Percentiles rank a stretch among this genome's conserved stretches.
Evolutionary conservation across 2,329 filamentous ascomycete species (phyloP).

Genomic region (Cladosporium oxysporum): DNA sequence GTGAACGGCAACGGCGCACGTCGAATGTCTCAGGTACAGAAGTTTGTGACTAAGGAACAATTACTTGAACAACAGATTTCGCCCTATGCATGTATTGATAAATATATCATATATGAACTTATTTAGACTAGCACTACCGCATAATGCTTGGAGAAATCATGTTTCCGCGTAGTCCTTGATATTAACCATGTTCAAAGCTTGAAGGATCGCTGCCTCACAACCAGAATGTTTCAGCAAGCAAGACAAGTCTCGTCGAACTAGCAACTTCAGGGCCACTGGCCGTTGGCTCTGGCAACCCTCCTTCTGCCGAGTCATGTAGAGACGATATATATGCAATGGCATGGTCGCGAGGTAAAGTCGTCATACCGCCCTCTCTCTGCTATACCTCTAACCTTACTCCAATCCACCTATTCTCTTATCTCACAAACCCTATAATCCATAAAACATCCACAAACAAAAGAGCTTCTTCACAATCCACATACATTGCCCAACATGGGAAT

Average conservation of each 20-base stretch:
- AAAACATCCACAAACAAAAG: background rate
- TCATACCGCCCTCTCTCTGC: background rate
- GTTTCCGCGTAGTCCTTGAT: too few relatives aligned
- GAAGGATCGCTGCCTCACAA: background rate
- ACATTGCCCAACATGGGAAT: slow-evolving; percentile 4
- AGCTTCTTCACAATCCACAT: background rate
- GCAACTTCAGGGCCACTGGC: slow-evolving; percentile 12
- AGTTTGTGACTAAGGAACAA: background rate
- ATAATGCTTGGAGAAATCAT: background rate
- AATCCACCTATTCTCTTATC: background rate
- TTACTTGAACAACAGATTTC: background rate
- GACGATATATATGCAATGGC: background rate
- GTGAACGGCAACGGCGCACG: slow-evolving; percentile 10
- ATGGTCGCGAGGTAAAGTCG: background rate
- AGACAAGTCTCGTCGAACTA: slow-evolving; percentile 20
- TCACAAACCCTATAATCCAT: background rate
- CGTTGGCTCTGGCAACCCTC: slow-evolving; percentile 14
- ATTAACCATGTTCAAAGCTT: background rate
- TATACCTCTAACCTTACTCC: background rate
- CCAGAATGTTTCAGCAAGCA: slow-evolving; percentile 5
- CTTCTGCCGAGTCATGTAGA: background rate
- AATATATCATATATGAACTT: background rate
- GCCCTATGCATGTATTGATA: background rate
- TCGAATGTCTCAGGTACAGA: slow-evolving; percentile 12
- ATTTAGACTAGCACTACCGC: too few relatives aligned